A percentile compares a stretch with the other conserved stretches of the same genome.
These are phyloP conservation scores for Tricholoma hemisulphureum DNA, from an alignment of 768 basidiomycete genomes.

Conservation along the genomic window DNA sequence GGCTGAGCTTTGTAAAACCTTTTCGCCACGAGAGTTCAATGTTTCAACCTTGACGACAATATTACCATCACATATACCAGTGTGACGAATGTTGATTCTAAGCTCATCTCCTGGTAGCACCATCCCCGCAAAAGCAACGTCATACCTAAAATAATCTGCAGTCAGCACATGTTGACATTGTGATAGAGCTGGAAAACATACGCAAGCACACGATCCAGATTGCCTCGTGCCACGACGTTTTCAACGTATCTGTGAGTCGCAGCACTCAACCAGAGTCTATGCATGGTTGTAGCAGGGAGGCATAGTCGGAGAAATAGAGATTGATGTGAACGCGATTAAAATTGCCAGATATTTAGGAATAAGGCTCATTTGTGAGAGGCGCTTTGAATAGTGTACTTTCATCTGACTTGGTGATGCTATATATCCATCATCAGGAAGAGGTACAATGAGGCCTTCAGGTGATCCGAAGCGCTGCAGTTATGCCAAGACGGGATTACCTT, in stretches of 20 bases:
- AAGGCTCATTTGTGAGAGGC: constrained; percentile 91
- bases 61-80: constrained; percentile 90
- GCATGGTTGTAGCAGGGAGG: constrained; percentile 93
- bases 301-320: constrained; percentile 95
- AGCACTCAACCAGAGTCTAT: constrained; percentile 96
- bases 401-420: constrained; percentile 68
- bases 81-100: constrained; percentile 82
- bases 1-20: constrained; percentile 88
- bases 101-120: constrained; percentile 89
- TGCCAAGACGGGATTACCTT: constrained; percentile 90
- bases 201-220: constrained; percentile 87
- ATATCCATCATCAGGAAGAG: constrained; percentile 85
- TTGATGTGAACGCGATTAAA: constrained; percentile 99
- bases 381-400: constrained; percentile 69
- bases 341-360: constrained; percentile 94
- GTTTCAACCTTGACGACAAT: constrained; percentile 90
- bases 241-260: constrained; percentile 92
- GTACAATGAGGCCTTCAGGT: constrained; percentile 70
- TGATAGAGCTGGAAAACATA: constrained; percentile 41
- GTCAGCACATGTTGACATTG: constrained; percentile 3
- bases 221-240: constrained; percentile 89
- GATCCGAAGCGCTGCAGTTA: constrained; percentile 92
- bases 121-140: constrained; percentile 97
- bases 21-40: constrained; percentile 80
- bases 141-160: constrained; percentile 59